These are phyloP conservation scores for Acacia acuminata DNA, from an alignment of 306 rosid genomes.

Conservation along the genomic window DNA sequence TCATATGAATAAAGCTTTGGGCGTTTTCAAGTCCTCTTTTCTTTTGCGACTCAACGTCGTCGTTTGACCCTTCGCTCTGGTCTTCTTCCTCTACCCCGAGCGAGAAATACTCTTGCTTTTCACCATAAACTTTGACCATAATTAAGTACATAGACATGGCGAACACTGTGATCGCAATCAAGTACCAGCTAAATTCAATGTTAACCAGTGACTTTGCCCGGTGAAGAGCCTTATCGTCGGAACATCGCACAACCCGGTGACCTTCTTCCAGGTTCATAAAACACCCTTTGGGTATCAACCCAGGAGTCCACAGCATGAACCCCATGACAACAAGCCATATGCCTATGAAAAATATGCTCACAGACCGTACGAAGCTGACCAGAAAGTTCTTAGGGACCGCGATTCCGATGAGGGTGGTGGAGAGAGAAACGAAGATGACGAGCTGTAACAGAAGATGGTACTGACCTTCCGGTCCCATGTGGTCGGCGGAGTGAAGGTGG, in stretches of 20 bases:
- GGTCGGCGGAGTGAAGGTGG: slow-evolving; percentile 79
- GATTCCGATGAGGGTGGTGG: slow-evolving; percentile 61
- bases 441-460: slow-evolving; percentile 69
- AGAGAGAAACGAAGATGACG: slow-evolving; percentile 41
- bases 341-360: slow-evolving; percentile 67
- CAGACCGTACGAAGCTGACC: slow-evolving; percentile 63
- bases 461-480: slow-evolving; percentile 81
- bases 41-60: slow-evolving; percentile 71
- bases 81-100: slow-evolving; percentile 30
- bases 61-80: slow-evolving; percentile 19
- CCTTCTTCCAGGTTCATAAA: slow-evolving; percentile 57
- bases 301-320: slow-evolving; percentile 70
- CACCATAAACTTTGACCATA: slow-evolving; percentile 43
- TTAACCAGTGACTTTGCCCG: slow-evolving; percentile 65
- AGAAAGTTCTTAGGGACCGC: slow-evolving; percentile 48
- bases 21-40: slow-evolving; percentile 26
- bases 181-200: slow-evolving; percentile 71
- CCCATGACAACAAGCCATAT: slow-evolving; percentile 76
- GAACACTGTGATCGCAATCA: slow-evolving; percentile 46
- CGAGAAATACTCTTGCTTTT: slow-evolving; percentile 39
- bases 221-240: slow-evolving; percentile 43
- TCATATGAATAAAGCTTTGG: slow-evolving; percentile 50
- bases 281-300: slow-evolving; percentile 66
- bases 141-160: slow-evolving; percentile 45
- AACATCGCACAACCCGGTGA: slow-evolving; percentile 65